phyloP scores from a whole-genome alignment of 2,329 filamentous ascomycete species.

The Penicillium sp. region DNA sequence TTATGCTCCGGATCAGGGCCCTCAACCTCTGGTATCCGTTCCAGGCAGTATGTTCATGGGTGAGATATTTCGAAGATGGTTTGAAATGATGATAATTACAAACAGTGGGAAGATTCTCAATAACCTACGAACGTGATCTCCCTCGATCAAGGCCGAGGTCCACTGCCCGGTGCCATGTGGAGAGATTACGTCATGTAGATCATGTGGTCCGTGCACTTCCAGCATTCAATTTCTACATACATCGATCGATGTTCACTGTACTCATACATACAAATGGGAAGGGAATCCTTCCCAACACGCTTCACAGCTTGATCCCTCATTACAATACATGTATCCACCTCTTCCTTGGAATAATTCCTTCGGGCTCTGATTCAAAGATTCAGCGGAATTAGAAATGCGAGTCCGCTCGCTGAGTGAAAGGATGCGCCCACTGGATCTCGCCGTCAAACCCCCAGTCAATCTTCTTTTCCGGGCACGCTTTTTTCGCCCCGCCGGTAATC shows the following conservation, averaged over 20 bases:
- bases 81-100: neutral
- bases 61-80: neutral
- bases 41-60: neutral
- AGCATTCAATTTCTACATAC: neutral
- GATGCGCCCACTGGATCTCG: neutral
- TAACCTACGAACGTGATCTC: constrained; percentile 17
- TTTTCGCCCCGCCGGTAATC: neutral
- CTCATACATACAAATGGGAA: neutral
- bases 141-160: constrained; percentile 15
- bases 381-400: neutral
- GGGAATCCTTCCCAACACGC: neutral
- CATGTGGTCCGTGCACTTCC: constrained; percentile 7
- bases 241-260: neutral
- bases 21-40: neutral
- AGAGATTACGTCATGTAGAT: constrained; percentile 29
- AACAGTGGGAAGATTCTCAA: neutral
- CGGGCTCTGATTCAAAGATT: neutral
- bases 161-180: constrained; percentile 6
- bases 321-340: neutral
- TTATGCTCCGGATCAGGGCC: neutral
- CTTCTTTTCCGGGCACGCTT: neutral
- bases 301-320: neutral
- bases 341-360: too few species aligned
- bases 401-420: neutral
- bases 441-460: neutral